Conservation (phyloP, 352 stramenopile genomes). For the Phytopythium chamaehyphon region DNA sequence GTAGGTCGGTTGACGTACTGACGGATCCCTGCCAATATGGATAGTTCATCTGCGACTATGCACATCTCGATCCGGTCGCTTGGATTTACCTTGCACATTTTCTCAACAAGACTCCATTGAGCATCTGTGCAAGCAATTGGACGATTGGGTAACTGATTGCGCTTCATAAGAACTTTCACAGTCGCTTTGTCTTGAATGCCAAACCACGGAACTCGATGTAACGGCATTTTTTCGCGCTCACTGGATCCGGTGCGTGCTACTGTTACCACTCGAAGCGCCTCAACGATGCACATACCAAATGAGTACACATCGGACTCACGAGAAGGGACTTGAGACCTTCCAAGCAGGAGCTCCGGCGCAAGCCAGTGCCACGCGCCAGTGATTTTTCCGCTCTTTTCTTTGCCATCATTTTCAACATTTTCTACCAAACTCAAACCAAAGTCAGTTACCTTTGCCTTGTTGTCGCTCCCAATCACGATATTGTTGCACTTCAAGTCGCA, state of each 20-base stretch:
- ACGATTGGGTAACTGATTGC: slow-evolving; percentile 4
- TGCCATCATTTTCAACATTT: background rate
- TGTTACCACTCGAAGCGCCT: slow-evolving; percentile 15
- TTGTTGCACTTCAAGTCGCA: background rate
- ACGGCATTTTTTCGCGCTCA: background rate
- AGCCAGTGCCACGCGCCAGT: slow-evolving; percentile 18
- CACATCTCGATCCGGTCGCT: slow-evolving; percentile 16
- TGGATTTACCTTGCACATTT: slow-evolving; percentile 21
- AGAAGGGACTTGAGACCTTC: background rate
- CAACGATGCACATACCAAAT: slow-evolving; percentile 26
- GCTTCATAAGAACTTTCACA: background rate
- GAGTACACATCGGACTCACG: slow-evolving; percentile 21
- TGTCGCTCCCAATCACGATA: background rate
- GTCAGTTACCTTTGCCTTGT: slow-evolving; percentile 1
- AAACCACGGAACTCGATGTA: background rate
- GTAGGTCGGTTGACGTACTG: no score
- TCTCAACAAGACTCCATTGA: slow-evolving; percentile 25
- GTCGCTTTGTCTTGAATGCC: background rate
- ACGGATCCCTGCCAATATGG: no score
- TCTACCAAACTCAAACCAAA: background rate
- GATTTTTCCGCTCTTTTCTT: background rate
- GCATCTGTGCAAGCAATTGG: slow-evolving; percentile 9
- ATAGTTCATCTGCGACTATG: slow-evolving; percentile 14
- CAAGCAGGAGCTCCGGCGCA: slow-evolving; percentile 14
- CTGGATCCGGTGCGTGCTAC: slow-evolving; percentile 12